These are phyloP conservation scores for Ophiostoma sp. DNA, from an alignment of 2,329 filamentous ascomycete genomes.

Conservation along the genomic window DNA sequence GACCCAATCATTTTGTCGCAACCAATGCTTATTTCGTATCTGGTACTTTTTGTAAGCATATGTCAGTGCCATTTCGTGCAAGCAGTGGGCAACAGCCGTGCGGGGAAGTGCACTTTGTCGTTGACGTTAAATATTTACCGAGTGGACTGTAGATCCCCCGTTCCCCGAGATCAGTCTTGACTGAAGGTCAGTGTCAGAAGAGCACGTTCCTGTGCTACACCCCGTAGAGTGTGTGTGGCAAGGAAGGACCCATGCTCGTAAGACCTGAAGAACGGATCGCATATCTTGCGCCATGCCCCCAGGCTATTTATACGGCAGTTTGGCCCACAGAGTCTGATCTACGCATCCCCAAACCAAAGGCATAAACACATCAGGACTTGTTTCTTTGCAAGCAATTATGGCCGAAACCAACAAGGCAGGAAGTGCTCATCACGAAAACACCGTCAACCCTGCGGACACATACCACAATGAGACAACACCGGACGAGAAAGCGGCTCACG, in stretches of 20 bases:
- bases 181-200: neutral
- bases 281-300: constrained; percentile 1
- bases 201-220: neutral
- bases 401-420: neutral
- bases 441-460: neutral
- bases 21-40: neutral
- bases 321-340: neutral
- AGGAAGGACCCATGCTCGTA: neutral
- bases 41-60: neutral
- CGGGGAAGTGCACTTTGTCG: neutral
- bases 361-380: neutral
- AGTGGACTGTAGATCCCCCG: constrained; percentile 8
- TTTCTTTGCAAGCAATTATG: neutral
- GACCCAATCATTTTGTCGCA: neutral
- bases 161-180: neutral
- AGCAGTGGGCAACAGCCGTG: neutral
- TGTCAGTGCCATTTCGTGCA: neutral
- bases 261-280: neutral
- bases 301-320: neutral
- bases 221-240: neutral
- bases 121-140: neutral
- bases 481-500: neutral
- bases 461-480: constrained; percentile 8
- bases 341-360: neutral
- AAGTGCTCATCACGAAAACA: neutral